Percentiles rank a stretch among this genome's conserved stretches.
phyloP scores from a whole-genome alignment of 1,139 yeast genomes.

The Blastobotrys serpentis region DNA sequence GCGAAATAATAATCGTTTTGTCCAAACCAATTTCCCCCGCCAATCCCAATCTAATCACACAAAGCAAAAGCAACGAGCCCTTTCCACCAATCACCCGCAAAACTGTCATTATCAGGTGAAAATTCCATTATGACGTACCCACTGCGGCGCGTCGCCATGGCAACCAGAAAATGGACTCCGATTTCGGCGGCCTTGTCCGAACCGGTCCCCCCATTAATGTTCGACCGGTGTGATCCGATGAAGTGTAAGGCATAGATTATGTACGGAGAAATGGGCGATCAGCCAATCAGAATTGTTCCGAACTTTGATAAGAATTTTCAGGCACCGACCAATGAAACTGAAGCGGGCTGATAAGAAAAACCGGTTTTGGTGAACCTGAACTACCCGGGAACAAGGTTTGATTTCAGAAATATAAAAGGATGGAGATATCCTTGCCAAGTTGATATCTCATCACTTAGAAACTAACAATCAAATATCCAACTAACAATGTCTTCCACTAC shows the following conservation, averaged over 20 bases:
- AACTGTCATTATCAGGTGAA: too few species aligned
- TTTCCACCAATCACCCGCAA: too few species aligned
- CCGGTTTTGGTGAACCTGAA: too few species aligned
- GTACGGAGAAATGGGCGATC: background rate
- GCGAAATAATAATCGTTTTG: too few species aligned
- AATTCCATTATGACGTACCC: background rate
- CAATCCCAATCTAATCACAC: too few species aligned
- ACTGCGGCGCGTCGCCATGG: background rate
- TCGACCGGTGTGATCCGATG: background rate
- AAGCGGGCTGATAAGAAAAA: constrained; percentile 2
- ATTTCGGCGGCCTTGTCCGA: constrained; percentile 2
- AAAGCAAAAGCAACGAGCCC: too few species aligned
- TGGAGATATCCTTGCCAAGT: too few species aligned
- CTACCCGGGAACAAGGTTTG: too few species aligned
- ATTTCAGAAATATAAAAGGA: constrained; percentile 2
- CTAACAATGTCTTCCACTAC: constrained; percentile 6
- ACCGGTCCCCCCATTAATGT: background rate
- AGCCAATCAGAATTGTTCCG: constrained; percentile 1
- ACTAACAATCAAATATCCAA: background rate
- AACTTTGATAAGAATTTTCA: background rate
- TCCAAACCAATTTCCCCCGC: too few species aligned
- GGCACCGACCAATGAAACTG: background rate
- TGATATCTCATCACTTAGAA: too few species aligned
- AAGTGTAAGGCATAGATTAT: background rate
- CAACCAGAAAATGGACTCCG: background rate